A percentile compares a stretch with the other conserved stretches of the same genome.
Conservation (phyloP, 805 yeast genomes). For the Cyberlindnera subsufficiens region DNA sequence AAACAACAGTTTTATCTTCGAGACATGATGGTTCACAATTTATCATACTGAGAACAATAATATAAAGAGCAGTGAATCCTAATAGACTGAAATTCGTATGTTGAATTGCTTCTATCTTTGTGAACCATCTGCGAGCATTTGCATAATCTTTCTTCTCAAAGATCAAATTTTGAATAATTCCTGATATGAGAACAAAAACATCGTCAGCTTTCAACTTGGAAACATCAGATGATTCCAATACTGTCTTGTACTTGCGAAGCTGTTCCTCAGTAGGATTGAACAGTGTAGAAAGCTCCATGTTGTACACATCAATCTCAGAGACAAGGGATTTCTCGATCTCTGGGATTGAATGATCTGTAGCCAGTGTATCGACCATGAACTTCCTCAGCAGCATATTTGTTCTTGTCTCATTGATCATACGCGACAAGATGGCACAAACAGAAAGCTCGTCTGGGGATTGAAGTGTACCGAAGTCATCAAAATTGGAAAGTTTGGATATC, state of each 20-base stretch:
- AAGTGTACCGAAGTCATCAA: neutral
- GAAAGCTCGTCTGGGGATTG: conserved; percentile 8
- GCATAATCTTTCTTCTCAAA: conserved; percentile 19
- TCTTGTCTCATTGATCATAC: conserved; percentile 17
- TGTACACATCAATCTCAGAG: conserved; percentile 12
- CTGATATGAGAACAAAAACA: conserved; percentile 20
- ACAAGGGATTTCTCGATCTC: conserved; percentile 11
- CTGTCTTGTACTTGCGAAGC: conserved; percentile 16
- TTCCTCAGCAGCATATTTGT: conserved; percentile 18
- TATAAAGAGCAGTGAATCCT: conserved; percentile 27
- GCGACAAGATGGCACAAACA: conserved; percentile 13
- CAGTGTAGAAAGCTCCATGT: conserved; percentile 22
- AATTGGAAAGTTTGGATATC: conserved; percentile 8
- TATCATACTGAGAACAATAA: conserved; percentile 19
- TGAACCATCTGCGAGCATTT: conserved; percentile 21
- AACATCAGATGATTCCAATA: conserved; percentile 15
- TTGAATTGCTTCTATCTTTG: conserved; percentile 8
- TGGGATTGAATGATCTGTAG: conserved; percentile 16
- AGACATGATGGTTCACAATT: conserved; percentile 9
- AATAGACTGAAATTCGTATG: conserved; percentile 16
- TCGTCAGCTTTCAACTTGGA: conserved; percentile 19
- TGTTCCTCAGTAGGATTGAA: conserved; percentile 24
- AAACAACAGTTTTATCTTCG: conserved; percentile 14
- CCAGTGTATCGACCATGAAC: conserved; percentile 20
- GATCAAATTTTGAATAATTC: conserved; percentile 24